Evolutionary conservation across 768 basidiomycete species (phyloP), one percentile per base, ranked within the genome.

Genomic region (Phylloporus scabripes): DNA sequence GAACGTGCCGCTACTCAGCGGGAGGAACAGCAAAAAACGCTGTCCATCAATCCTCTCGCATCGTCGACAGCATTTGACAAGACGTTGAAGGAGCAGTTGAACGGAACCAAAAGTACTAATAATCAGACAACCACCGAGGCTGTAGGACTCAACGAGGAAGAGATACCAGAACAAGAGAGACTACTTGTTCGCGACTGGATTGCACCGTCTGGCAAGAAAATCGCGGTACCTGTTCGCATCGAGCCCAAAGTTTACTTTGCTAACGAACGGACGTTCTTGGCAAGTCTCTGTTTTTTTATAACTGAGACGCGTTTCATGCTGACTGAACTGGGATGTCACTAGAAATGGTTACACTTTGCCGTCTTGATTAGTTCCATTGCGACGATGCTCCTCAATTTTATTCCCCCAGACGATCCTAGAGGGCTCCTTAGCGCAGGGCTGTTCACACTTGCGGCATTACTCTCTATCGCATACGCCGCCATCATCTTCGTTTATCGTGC

Each of bases 241-340:
- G 96, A 99, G 67, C 96, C 96, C 24, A 99, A 99, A 71, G 93
- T 96, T 4, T 95, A 94, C 63, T 99, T 97, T 65, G 96, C 96
- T 6, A 84, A 86, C 32, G 94, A 97, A 68, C 77, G 95, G 52
- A 98, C 94, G 12, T 95, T 93, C 77, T 66, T 94, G 70, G 92
- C 90, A 65, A 69, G 91, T 74, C 29, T 7, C 21, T 49, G n/a
- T 38, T 40, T 1, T n/a, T 48, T 46, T 4, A 10, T 29, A 2
- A 14, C 29, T 23, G 4, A n/a, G 8, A 26, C 6, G 10, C 5
- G 8, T 39, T 14, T 43, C 20, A 20, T 24, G 39, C 47, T 59
- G 33, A 55, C 20, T 23, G 21, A 11, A 9, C 17, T 24, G 49
- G 43, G 11, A 28, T 9, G 36, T 23, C 17, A 14, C 65, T n/a